Evolutionary conservation across 1,284 basidiomycete genomes (phyloP), one percentile per base, ranked within the genome.

Genomic region (Fomitopsis palustris): DNA sequence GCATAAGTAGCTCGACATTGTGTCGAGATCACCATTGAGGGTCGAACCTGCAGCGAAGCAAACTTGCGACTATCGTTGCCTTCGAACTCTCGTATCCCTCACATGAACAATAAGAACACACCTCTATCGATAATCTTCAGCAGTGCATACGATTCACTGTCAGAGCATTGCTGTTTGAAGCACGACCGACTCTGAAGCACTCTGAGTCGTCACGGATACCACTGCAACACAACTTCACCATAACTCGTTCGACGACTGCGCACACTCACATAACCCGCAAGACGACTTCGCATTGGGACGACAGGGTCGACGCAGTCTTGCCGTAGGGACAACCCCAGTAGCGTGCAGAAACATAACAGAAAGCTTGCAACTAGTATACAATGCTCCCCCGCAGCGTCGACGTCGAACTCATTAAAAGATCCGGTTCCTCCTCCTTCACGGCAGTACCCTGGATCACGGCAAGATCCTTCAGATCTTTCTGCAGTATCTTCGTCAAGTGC

Each of bases 401-500:
- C 9, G 66, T 67, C n/a, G 70, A 71, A n/a, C 62, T 62, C 37
- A 61, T 61, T 61, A 70, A 62, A 56, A 56, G 56, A 23, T 75
- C 72, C 57, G 65, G 62, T 42, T 69, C 69, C 57, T 78, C 75
- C 55, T 69, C 72, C 61, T 77, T 75, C 17, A 70, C 74, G 39
- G 66, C 71, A 25, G 74, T 79, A 19, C 87, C 87, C 68, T 85
- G 76, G 43, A 95, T 87, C 41, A 93, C 80, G 16, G 80, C 82
- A 49, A 93, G 74, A 72, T 94, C 92, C 70, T 84, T 86, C 67
- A 86, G 71, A 62, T 82, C 83, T 62, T 80, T 81, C 62, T 87
- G 85, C 57, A 93, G 70, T 55, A 94, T 84, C 67, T 85, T 88
- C 25, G 87, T 92, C 55, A 95, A 77, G 73, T 93, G 89, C 42